Evolutionary conservation across 257 asterid species (phyloP).

Genomic region (Nicotiana undulata): DNA sequence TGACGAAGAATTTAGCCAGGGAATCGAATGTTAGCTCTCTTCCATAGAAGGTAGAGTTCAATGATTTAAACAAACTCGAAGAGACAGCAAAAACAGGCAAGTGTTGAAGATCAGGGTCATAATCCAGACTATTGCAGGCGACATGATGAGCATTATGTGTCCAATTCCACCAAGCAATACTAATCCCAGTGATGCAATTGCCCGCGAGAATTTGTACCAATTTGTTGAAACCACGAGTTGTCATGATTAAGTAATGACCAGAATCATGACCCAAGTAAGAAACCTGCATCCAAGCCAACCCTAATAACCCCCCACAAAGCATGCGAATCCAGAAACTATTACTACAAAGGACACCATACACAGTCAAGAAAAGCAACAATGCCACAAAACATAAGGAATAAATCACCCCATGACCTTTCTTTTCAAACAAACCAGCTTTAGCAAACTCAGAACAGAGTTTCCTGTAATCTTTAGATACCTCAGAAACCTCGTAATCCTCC

Average conservation of each 20-base stretch:
- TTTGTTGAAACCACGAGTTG: conserved; percentile 35
- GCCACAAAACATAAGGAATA: conserved; percentile 16
- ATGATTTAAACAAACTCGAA: conserved; percentile 30
- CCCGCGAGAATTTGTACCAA: conserved; percentile 63
- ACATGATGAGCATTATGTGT: conserved; percentile 86
- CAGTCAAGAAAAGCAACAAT: conserved; percentile 8
- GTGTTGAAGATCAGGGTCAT: conserved; percentile 93
- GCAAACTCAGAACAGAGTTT: conserved; percentile 22
- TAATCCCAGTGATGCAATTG: conserved; percentile 80
- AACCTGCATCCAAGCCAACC: conserved; percentile 36
- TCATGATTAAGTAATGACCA: conserved; percentile 79
- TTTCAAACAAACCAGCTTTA: conserved; percentile 34
- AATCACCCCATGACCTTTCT: conserved; percentile 37
- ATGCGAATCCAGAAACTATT: conserved; percentile 21
- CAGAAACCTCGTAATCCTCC: conserved; percentile 32
- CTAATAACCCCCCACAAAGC: conserved; percentile 30
- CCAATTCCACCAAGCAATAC: conserved; percentile 99
- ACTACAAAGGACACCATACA: conserved; percentile 30
- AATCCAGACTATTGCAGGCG: conserved; percentile 75
- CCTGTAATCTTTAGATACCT: conserved; percentile 37
- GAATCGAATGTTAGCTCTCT: conserved; percentile 57
- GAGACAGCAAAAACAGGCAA: conserved; percentile 82
- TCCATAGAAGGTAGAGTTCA: conserved; percentile 52
- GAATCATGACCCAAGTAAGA: conserved; percentile 89
- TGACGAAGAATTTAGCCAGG: conserved; percentile 46